Percentiles rank a stretch among this genome's conserved stretches.
Evolutionary conservation across 768 basidiomycete genomes (phyloP).

Genomic region (Boletus pseudopeckii): DNA sequence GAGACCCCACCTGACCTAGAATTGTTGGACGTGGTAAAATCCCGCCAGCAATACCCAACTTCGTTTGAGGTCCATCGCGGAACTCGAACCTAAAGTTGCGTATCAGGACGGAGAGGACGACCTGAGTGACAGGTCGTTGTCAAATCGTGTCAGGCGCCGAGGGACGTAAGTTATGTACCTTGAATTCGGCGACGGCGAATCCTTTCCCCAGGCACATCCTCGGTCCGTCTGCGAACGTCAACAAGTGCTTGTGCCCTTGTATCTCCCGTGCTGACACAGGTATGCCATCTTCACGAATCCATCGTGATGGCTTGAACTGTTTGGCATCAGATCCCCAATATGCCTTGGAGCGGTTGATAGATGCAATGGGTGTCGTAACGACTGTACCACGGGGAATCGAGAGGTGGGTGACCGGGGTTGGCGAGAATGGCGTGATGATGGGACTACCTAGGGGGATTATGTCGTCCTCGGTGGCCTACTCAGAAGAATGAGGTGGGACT

Average conservation of each 20-base stretch:
- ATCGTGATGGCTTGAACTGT: constrained; percentile 60
- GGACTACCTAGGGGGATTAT: constrained; percentile 53
- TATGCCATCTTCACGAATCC: constrained; percentile 41
- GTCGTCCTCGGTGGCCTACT: constrained; percentile 50
- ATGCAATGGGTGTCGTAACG: constrained; percentile 42
- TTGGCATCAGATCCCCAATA: constrained; percentile 62
- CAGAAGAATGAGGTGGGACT: constrained; percentile 6
- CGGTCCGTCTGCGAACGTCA: constrained; percentile 31
- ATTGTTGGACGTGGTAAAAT: constrained; percentile 37
- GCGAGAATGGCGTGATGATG: constrained; percentile 38
- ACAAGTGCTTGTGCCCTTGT: constrained; percentile 26
- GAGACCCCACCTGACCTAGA: constrained; percentile 14
- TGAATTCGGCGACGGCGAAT: constrained; percentile 28
- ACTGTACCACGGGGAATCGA: constrained; percentile 45
- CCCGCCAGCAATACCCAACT: constrained; percentile 22
- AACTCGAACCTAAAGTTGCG: constrained; percentile 33
- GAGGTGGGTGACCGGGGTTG: constrained; percentile 34
- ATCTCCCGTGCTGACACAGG: constrained; percentile 32
- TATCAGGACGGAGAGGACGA: constrained; percentile 29
- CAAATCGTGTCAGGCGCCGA: too few species aligned
- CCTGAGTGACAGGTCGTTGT: background rate
- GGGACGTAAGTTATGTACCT: constrained; percentile 2
- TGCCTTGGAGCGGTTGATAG: constrained; percentile 47
- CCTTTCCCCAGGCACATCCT: constrained; percentile 27
- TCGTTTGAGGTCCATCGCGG: constrained; percentile 38